Percentiles rank a stretch among this genome's conserved stretches.
These are phyloP conservation scores for Acanthamoeba castellanii DNA, from an alignment of 208 protist genomes.

Conservation along the genomic window DNA sequence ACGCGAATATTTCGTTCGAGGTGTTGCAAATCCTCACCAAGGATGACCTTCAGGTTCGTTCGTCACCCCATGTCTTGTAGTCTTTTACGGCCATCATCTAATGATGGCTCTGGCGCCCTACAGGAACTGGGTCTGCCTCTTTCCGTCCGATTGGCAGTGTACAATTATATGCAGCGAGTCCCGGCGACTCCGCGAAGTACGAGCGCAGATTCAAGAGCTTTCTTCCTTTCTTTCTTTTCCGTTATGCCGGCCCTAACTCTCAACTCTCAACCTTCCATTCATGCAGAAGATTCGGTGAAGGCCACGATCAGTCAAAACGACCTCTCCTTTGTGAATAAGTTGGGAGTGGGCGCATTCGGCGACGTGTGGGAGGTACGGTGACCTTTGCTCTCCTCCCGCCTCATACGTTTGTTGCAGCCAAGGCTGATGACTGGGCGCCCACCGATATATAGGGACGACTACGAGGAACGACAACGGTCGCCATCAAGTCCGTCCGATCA, in stretches of 20 bases:
- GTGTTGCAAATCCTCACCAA: conserved; percentile 13
- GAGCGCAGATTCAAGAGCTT: too few species aligned
- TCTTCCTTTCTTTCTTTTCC: neutral
- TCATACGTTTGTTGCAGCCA: neutral
- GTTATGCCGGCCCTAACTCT: neutral
- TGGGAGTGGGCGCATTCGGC: conserved; percentile 67
- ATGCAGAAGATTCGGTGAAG: neutral
- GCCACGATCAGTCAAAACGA: conserved; percentile 59
- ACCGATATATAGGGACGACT: neutral
- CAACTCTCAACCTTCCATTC: neutral
- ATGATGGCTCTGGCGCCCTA: neutral
- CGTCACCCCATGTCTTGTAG: neutral
- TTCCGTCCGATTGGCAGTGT: conserved; percentile 21
- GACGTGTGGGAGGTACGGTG: conserved; percentile 65
- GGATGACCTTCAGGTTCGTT: conserved; percentile 32
- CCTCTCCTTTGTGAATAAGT: conserved; percentile 71
- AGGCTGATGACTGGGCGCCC: neutral
- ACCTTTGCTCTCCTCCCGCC: neutral
- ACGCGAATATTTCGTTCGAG: conserved; percentile 44
- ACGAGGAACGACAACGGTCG: conserved; percentile 67
- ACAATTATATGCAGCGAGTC: conserved; percentile 2
- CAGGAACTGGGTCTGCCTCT: conserved; percentile 65
- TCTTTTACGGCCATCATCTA: neutral
- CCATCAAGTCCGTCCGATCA: conserved; percentile 55
- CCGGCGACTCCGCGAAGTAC: neutral